Percentiles rank a stretch among this genome's conserved stretches.
Evolutionary conservation across 208 protist species (phyloP).

Genomic region (Crithidia fasciculata): DNA sequence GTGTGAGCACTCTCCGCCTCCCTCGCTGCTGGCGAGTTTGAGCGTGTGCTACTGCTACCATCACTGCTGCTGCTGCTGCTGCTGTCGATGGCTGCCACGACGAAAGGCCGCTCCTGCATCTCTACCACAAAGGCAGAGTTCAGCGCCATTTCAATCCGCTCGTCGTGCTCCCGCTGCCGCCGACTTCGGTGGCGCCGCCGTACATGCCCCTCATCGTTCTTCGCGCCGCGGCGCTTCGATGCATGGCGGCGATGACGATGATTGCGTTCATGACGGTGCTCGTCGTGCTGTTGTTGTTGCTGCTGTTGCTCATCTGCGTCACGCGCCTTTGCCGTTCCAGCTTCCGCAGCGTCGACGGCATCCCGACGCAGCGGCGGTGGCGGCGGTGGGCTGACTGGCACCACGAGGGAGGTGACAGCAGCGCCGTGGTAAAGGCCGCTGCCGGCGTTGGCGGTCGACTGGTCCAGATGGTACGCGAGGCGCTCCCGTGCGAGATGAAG

Average conservation of each 20-base stretch:
- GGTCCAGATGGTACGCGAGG: not conserved
- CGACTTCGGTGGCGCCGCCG: conserved; percentile 1
- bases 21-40: not conserved
- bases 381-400: not conserved
- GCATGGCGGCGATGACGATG: no score
- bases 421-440: conserved; percentile 11
- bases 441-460: not conserved
- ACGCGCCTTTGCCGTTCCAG: not conserved
- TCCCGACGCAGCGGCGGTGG: conserved; percentile 13
- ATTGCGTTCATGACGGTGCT: no score
- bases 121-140: conserved; percentile 6
- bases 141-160: conserved; percentile 17
- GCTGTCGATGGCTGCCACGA: not conserved
- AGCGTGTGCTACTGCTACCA: not conserved
- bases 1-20: not conserved
- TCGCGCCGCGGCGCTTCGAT: not conserved
- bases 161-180: conserved; percentile 15
- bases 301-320: not conserved
- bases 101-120: not conserved
- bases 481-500: conserved; percentile 23
- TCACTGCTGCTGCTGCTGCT: conserved; percentile 8
- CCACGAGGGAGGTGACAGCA: conserved; percentile 14
- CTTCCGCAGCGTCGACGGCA: conserved; percentile 11
- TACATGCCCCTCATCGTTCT: not conserved
- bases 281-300: not conserved